phyloP scores from a whole-genome alignment of 2,329 filamentous ascomycete genomes.

The Nigrospora sphaerica region DNA sequence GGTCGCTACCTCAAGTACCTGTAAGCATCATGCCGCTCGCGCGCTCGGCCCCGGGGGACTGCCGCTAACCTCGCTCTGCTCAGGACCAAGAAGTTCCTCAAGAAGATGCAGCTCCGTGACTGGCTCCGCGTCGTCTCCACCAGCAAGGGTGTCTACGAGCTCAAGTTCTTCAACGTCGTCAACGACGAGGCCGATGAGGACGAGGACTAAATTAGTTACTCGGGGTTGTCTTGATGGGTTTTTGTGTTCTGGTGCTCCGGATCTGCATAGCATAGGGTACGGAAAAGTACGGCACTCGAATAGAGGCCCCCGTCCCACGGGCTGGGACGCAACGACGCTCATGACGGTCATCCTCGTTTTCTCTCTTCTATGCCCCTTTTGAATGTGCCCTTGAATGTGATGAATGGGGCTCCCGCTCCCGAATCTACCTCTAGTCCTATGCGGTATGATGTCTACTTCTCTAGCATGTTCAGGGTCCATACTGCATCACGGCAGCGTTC shows the following conservation, averaged over 20 bases:
- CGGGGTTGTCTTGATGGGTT: background rate
- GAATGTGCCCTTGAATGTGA: background rate
- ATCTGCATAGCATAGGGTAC: constrained; percentile 6
- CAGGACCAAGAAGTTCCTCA: constrained; percentile 99
- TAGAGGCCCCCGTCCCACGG: background rate
- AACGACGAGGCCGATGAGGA: constrained; percentile 97
- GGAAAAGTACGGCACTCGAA: constrained; percentile 5
- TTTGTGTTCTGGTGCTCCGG: constrained; percentile 1
- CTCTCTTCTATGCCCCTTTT: background rate
- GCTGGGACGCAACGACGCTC: background rate
- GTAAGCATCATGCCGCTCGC: constrained; percentile 45
- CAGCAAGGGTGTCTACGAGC: constrained; percentile 96
- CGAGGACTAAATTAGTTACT: constrained; percentile 69
- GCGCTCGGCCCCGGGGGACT: no score
- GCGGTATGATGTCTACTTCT: no score
- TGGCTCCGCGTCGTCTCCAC: constrained; percentile 99
- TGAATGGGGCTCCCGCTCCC: background rate
- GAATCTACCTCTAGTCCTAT: no score
- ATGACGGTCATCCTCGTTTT: background rate
- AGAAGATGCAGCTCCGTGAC: constrained; percentile 99
- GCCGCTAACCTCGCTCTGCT: constrained; percentile 14
- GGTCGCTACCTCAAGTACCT: constrained; percentile 99
- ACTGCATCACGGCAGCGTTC: constrained; percentile 40
- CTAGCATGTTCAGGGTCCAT: constrained; percentile 3
- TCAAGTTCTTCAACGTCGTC: constrained; percentile 99